phyloP scores from a whole-genome alignment of 257 asterid species.

The Solanum peruvianum region DNA sequence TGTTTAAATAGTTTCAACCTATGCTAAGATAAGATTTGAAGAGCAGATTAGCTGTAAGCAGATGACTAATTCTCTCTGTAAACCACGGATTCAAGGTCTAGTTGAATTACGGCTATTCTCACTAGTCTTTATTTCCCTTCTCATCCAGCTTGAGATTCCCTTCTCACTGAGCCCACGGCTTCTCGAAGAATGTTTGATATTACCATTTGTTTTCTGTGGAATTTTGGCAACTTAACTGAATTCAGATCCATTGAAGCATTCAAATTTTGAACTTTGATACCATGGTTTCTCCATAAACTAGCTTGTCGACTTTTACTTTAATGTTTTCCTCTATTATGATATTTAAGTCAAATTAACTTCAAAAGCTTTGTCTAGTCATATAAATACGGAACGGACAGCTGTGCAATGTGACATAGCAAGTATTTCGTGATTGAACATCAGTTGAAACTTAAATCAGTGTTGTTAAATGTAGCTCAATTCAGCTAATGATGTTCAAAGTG shows the following conservation, averaged over 20 bases:
- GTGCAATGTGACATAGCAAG: neutral
- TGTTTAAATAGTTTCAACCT: neutral
- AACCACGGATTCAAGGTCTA: neutral
- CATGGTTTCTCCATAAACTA: neutral
- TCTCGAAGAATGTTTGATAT: neutral
- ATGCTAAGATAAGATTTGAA: neutral
- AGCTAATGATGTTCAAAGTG: neutral
- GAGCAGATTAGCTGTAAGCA: neutral
- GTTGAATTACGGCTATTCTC: neutral
- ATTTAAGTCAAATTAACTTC: neutral
- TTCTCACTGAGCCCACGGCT: neutral
- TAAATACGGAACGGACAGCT: neutral
- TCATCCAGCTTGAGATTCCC: neutral
- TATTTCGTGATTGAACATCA: neutral
- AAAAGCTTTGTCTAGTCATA: neutral
- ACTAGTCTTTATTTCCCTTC: neutral
- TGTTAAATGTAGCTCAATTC: neutral
- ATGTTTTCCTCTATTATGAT: neutral
- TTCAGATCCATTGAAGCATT: neutral
- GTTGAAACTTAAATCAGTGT: neutral
- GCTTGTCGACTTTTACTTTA: neutral
- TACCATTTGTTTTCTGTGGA: neutral
- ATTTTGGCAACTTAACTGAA: neutral
- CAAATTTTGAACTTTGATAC: neutral
- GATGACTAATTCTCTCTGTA: neutral